Evolutionary conservation across 108 stramenopile species (phyloP).

Genomic region (Heterococcus sp.): DNA sequence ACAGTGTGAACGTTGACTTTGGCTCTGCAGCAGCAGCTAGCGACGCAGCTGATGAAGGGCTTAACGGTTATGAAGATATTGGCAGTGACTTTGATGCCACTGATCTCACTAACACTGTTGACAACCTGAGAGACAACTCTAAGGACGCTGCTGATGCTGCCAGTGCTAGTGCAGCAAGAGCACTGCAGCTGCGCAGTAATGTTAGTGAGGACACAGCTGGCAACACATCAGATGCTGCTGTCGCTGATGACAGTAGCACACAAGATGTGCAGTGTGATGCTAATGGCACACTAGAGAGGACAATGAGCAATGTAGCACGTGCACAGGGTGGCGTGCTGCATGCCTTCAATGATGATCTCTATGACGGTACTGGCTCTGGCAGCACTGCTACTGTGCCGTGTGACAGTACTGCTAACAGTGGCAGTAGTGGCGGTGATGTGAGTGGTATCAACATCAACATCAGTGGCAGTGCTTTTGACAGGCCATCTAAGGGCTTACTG

Average conservation of each 20-base stretch:
- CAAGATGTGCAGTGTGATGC: too few species aligned
- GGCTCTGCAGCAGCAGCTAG: neutral
- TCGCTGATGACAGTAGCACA: too few species aligned
- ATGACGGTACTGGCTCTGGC: neutral
- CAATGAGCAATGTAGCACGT: too few species aligned
- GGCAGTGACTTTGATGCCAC: neutral
- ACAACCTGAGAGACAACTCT: neutral
- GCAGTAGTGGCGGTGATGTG: neutral
- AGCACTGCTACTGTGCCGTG: neutral
- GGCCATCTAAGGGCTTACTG: too few species aligned
- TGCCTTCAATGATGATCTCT: neutral
- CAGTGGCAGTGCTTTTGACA: too few species aligned
- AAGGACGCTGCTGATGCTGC: neutral
- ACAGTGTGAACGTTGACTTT: neutral
- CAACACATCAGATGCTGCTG: too few species aligned
- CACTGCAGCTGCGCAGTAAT: neutral
- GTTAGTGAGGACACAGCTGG: neutral
- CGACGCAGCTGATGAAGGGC: neutral
- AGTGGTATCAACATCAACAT: neutral
- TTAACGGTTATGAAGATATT: neutral
- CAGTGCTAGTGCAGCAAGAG: neutral
- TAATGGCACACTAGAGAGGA: too few species aligned
- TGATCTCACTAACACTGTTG: neutral
- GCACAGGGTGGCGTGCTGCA: neutral
- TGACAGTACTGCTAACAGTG: neutral